phyloP scores from a whole-genome alignment of 805 yeast species.

The Ascoidea tarda region DNA sequence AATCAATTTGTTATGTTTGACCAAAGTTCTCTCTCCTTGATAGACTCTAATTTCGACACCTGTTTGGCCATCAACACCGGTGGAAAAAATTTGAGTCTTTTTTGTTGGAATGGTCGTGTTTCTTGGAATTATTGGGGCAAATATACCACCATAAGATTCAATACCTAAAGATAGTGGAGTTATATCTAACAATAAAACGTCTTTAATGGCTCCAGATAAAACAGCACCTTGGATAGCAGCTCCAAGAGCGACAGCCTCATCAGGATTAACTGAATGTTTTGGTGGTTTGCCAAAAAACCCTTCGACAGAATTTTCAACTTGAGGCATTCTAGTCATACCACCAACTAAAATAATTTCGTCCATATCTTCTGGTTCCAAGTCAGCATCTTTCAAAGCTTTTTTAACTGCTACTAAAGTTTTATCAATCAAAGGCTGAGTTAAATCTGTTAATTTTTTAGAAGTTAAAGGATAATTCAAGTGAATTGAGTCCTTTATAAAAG shows the following conservation, averaged over 20 bases:
- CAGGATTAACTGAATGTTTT: conserved; percentile 70
- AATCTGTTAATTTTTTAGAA: conserved; percentile 52
- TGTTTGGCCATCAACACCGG: conserved; percentile 77
- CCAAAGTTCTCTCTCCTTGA: conserved; percentile 74
- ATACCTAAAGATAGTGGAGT: conserved; percentile 76
- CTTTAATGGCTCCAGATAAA: conserved; percentile 68
- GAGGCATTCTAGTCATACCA: conserved; percentile 88
- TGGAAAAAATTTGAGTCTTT: conserved; percentile 60
- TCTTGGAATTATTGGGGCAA: conserved; percentile 65
- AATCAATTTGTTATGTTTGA: conserved; percentile 62
- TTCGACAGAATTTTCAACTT: conserved; percentile 48
- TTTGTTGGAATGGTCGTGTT: conserved; percentile 68
- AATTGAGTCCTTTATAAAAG: conserved; percentile 49
- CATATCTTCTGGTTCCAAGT: conserved; percentile 44
- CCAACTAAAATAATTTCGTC: conserved; percentile 73
- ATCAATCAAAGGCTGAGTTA: conserved; percentile 52
- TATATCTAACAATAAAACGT: conserved; percentile 66
- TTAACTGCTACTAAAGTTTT: conserved; percentile 62
- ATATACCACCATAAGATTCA: conserved; percentile 76
- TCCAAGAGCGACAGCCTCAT: conserved; percentile 85
- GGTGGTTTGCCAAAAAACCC: conserved; percentile 49
- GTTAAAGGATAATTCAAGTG: conserved; percentile 47
- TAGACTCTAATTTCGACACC: conserved; percentile 69
- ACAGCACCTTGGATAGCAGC: conserved; percentile 88
- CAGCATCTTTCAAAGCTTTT: conserved; percentile 64